Percentiles rank a stretch among this genome's conserved stretches.
These are phyloP conservation scores for Ceratocystis albifundus DNA, from an alignment of 2,329 filamentous ascomycete genomes.

Conservation along the genomic window DNA sequence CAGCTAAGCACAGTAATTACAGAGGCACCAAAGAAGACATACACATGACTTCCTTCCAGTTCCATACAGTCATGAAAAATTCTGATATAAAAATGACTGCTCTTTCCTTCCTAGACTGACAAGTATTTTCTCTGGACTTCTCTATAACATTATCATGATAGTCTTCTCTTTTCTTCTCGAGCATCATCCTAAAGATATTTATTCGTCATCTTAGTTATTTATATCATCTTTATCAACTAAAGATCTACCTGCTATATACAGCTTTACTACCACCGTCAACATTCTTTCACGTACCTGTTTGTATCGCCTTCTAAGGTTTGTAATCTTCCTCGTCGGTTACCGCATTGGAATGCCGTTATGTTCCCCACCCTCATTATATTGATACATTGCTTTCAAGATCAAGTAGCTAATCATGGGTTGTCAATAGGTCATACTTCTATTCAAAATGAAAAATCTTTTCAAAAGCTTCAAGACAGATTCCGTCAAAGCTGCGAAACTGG, in stretches of 20 bases:
- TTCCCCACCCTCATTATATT: no score
- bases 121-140: neutral
- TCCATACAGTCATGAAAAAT: neutral
- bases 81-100: constrained; percentile 6
- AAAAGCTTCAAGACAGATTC: neutral
- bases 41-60: neutral
- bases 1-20: neutral
- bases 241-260: no score
- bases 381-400: no score
- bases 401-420: no score
- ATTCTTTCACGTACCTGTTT: no score
- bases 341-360: no score
- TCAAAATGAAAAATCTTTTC: neutral
- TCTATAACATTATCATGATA: neutral
- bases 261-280: no score
- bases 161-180: constrained; percentile 4
- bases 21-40: neutral
- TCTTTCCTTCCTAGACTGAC: neutral
- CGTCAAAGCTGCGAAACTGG: neutral
- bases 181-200: neutral
- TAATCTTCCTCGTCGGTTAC: no score
- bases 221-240: neutral
- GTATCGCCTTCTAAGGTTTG: no score
- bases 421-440: no score
- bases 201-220: neutral